These are phyloP conservation scores for Populus nigra DNA, from an alignment of 345 rosid genomes.

Conservation along the genomic window DNA sequence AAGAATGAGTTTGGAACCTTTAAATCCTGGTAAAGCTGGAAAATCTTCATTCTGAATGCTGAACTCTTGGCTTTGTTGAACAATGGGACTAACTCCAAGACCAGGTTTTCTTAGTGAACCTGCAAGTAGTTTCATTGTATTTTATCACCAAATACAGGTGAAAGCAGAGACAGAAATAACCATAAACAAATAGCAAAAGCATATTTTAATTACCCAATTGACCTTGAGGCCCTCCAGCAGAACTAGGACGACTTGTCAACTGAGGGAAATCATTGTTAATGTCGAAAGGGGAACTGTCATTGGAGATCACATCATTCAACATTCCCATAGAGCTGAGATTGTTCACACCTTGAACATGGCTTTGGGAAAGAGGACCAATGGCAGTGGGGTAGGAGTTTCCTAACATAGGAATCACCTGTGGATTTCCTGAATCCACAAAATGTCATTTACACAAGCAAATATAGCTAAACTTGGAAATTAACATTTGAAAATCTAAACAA, in stretches of 20 bases:
- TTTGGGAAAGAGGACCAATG: constrained; percentile 85
- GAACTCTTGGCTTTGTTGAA: constrained; percentile 97
- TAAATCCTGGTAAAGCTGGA: constrained; percentile 97
- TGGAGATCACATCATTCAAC: constrained; percentile 76
- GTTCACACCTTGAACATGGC: constrained; percentile 82
- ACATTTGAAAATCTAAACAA: not conserved
- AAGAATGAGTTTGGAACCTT: constrained; percentile 62
- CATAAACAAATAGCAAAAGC: constrained; percentile 4
- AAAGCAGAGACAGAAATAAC: not conserved
- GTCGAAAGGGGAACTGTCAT: constrained; percentile 85
- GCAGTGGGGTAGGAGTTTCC: constrained; percentile 68
- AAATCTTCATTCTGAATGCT: constrained; percentile 99
- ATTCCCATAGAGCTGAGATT: constrained; percentile 81
- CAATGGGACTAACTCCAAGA: constrained; percentile 76
- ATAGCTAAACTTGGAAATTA: not conserved
- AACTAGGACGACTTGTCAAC: constrained; percentile 89
- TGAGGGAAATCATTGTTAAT: constrained; percentile 93
- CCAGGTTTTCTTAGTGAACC: constrained; percentile 91
- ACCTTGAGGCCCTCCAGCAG: constrained; percentile 98
- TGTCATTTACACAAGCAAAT: constrained; percentile 18
- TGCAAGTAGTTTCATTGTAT: constrained; percentile 27
- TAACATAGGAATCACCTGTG: constrained; percentile 87
- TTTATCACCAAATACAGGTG: constrained; percentile 15
- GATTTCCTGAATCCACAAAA: constrained; percentile 64
- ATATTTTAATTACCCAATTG: constrained; percentile 61